Conservation (phyloP, 345 rosid genomes). For the Punica granatum region DNA sequence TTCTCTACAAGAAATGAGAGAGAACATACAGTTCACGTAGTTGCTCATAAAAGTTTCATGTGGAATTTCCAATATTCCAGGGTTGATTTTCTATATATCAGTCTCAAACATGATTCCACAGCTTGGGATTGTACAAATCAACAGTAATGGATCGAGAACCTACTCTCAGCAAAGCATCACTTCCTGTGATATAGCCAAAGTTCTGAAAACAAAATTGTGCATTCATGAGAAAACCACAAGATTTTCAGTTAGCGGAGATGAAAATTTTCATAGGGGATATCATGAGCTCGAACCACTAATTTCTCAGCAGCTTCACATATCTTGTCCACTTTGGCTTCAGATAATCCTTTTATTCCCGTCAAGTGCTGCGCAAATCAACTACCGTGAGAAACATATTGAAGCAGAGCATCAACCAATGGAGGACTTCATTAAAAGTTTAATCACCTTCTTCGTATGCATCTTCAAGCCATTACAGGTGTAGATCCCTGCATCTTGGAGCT, state of each 20-base stretch:
- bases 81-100: neutral
- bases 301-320: conserved; percentile 98
- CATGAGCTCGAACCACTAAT: conserved; percentile 58
- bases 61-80: neutral
- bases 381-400: neutral
- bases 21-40: neutral
- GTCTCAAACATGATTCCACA: neutral
- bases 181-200: conserved; percentile 84
- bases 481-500: conserved; percentile 92
- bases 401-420: neutral
- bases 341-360: conserved; percentile 91
- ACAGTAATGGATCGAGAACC: conserved; percentile 13
- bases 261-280: neutral
- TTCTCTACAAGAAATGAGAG: conserved; percentile 35
- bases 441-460: conserved; percentile 96
- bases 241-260: neutral
- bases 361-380: conserved; percentile 36
- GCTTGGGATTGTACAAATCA: neutral
- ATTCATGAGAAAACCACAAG: neutral
- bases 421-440: neutral
- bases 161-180: conserved; percentile 83
- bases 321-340: conserved; percentile 95
- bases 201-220: conserved; percentile 31
- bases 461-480: conserved; percentile 93
- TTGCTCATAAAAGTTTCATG: neutral